Base-by-base conservation (phyloP, 306 rosid species). In the Rosa rugosa region DNA sequence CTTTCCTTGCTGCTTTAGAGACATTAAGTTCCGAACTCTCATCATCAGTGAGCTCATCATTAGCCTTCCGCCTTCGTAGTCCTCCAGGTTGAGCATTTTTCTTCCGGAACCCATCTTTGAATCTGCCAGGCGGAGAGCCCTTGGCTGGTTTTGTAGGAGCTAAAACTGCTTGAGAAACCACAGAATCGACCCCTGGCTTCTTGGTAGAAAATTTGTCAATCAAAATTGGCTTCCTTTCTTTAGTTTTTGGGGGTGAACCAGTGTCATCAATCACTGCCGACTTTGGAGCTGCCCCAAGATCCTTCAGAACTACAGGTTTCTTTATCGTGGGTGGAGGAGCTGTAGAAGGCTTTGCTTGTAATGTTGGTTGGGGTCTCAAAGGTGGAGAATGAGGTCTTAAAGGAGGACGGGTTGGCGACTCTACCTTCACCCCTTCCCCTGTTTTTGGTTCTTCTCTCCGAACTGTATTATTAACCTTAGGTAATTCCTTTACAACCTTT, bases 181-280 rank as follows among this genome's bases (percentile, higher is more conserved):
- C 36, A 85, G 97, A 88, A 83, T 88, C 97, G 70, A 82, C 96
- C 34, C 11, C 88, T 17, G 94, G 79, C 82, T 88, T 91, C 90
- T 90, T 93, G 74, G 89, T n/a, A 69, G 99, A 98, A 90, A 87
- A 90, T 79, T 91, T 95, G 76, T 95, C 99, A 18, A 95, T 89
- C 88, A 95, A 87, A 80, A 95, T 95, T 40, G 99, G 99, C 83
- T 90, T 91, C 77, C 86, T 86, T 78, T 87, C 96, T 84, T 86
- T 91, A 40, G 87, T 60, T 79, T 56, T 82, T 66, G 73, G 71
- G 17, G 87, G 71, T 45, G 83, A 23, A 68, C 76, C 88, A 54
- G 82, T 71, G 66, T 84, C 83, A 71, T 59, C 78, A 73, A 38
- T 72, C 56, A 44, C 85, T 4, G 83, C 51, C 0, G 69, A 49